Evolutionary conservation across 2,329 filamentous ascomycete species (phyloP).

Genomic region (Cryoendolithus antarcticus): DNA sequence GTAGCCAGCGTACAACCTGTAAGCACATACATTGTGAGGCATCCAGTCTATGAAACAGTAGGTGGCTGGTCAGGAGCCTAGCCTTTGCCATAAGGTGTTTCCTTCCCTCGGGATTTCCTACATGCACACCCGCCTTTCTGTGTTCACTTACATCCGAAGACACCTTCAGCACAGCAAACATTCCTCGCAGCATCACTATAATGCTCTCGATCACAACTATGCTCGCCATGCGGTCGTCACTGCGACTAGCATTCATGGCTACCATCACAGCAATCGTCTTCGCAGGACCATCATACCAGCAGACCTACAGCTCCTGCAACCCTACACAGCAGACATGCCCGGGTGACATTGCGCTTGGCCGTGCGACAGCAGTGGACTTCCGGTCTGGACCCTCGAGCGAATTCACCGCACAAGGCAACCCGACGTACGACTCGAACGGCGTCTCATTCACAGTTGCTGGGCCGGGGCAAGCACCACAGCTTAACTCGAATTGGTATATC

Average conservation of each 20-base stretch:
- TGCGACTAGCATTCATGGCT: slow-evolving; percentile 27
- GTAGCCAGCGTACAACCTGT: no score
- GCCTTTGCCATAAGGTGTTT: no score
- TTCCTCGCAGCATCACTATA: slow-evolving; percentile 1
- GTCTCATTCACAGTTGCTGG: slow-evolving; percentile 67
- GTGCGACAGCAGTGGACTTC: slow-evolving; percentile 75
- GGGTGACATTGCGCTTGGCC: slow-evolving; percentile 67
- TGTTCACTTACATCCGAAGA: slow-evolving; percentile 1
- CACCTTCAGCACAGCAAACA: slow-evolving; percentile 4
- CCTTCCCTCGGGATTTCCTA: neutral
- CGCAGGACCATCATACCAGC: slow-evolving; percentile 29
- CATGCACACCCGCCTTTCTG: slow-evolving; percentile 1
- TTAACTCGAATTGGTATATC: slow-evolving; percentile 90
- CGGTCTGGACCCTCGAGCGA: slow-evolving; percentile 63
- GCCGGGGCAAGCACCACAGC: slow-evolving; percentile 72
- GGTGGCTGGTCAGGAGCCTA: no score
- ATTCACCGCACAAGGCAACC: slow-evolving; percentile 58
- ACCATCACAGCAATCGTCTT: slow-evolving; percentile 26
- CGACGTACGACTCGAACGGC: slow-evolving; percentile 65
- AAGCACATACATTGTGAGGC: no score
- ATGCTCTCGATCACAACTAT: slow-evolving; percentile 17
- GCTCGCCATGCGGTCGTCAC: slow-evolving; percentile 19
- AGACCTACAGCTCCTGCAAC: slow-evolving; percentile 46
- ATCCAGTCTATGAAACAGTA: no score
- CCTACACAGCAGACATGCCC: slow-evolving; percentile 50